These are phyloP conservation scores for Alternaria dauci DNA, from an alignment of 2,329 filamentous ascomycete genomes.

Conservation along the genomic window DNA sequence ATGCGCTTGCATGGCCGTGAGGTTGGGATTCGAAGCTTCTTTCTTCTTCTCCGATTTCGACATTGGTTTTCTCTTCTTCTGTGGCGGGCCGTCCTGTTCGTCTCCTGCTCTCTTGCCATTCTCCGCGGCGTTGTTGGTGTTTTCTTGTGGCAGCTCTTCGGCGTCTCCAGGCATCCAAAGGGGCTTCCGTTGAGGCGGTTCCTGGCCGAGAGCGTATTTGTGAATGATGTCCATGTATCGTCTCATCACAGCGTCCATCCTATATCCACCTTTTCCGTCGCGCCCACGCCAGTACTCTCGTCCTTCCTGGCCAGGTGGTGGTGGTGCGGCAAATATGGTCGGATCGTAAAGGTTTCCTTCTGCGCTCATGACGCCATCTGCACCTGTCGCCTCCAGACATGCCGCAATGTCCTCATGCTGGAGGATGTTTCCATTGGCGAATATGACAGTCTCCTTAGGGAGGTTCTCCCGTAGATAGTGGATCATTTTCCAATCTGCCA, in stretches of 20 bases:
- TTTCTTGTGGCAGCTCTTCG: slow-evolving; percentile 49
- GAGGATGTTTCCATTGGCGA: slow-evolving; percentile 95
- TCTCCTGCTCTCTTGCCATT: slow-evolving; percentile 6
- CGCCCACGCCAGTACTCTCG: slow-evolving; percentile 84
- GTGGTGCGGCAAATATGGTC: slow-evolving; percentile 78
- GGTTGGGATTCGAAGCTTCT: slow-evolving; percentile 67
- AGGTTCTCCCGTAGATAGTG: slow-evolving; percentile 82
- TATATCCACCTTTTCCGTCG: slow-evolving; percentile 82
- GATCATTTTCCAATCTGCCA: slow-evolving; percentile 92
- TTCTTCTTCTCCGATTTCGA: slow-evolving; percentile 58
- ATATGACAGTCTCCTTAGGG: slow-evolving; percentile 87
- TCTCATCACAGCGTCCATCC: slow-evolving; percentile 85
- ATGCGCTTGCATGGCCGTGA: slow-evolving; percentile 86
- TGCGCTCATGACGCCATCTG: slow-evolving; percentile 93
- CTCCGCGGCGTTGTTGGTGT: slow-evolving; percentile 11
- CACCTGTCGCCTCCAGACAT: slow-evolving; percentile 84
- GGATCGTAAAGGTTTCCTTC: slow-evolving; percentile 96
- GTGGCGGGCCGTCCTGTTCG: slow-evolving; percentile 43
- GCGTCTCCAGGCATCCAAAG: slow-evolving; percentile 73
- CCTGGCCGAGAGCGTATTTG: slow-evolving; percentile 72
- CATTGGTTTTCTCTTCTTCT: slow-evolving; percentile 47
- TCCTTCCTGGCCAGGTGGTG: slow-evolving; percentile 69
- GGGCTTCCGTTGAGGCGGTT: slow-evolving; percentile 72
- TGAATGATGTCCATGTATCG: slow-evolving; percentile 93
- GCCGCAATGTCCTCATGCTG: slow-evolving; percentile 77